These are phyloP conservation scores for Clonostachys rosea DNA, from an alignment of 2,329 filamentous ascomycete genomes.

Conservation along the genomic window DNA sequence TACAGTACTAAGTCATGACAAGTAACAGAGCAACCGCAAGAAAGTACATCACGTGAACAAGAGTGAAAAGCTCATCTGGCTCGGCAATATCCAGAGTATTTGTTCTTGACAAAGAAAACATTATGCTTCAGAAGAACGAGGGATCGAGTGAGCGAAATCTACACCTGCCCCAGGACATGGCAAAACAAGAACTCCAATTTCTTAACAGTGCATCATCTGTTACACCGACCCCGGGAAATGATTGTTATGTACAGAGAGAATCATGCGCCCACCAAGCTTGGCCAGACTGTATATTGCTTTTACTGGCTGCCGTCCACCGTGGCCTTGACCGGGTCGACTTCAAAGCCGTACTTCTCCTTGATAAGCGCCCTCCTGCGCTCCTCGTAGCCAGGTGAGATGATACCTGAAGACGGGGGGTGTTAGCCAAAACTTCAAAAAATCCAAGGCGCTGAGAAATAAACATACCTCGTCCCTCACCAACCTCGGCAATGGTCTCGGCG, in stretches of 20 bases:
- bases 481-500: slow-evolving; percentile 73
- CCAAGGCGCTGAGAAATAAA: not conserved
- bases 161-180: not conserved
- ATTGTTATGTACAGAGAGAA: slow-evolving; percentile 1
- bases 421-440: not conserved
- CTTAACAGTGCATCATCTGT: slow-evolving; percentile 28
- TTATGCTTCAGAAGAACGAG: too few relatives aligned
- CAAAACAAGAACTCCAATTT: slow-evolving; percentile 29
- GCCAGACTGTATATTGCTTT: slow-evolving; percentile 7
- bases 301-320: slow-evolving; percentile 37
- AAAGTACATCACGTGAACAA: too few relatives aligned
- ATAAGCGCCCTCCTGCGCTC: slow-evolving; percentile 78
- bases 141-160: too few relatives aligned
- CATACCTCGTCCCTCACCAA: slow-evolving; percentile 86
- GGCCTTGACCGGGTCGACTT: slow-evolving; percentile 64
- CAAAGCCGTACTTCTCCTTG: slow-evolving; percentile 83
- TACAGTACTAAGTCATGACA: too few relatives aligned
- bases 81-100: too few relatives aligned
- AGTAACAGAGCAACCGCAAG: too few relatives aligned
- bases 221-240: not conserved
- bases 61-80: too few relatives aligned
- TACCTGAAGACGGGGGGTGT: slow-evolving; percentile 47
- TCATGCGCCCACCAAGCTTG: not conserved
- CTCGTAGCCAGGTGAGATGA: slow-evolving; percentile 76
- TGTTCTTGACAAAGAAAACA: too few relatives aligned